These are phyloP conservation scores for Xylaria polymorpha DNA, from an alignment of 2,329 filamentous ascomycete genomes.

Conservation along the genomic window DNA sequence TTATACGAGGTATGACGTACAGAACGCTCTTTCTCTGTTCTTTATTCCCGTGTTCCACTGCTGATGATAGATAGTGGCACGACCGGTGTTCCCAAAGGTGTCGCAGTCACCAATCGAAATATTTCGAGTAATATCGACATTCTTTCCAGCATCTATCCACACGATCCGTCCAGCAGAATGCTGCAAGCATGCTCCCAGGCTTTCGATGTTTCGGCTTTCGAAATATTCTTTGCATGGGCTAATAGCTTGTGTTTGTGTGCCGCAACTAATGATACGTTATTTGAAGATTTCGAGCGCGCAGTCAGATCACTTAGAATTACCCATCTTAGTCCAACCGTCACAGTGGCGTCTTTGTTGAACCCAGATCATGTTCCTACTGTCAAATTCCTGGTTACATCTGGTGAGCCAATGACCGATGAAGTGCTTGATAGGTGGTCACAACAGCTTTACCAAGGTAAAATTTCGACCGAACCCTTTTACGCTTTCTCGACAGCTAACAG, in stretches of 20 bases:
- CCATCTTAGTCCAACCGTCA: conserved; percentile 87
- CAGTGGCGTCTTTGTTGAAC: conserved; percentile 80
- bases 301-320: conserved; percentile 75
- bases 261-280: conserved; percentile 77
- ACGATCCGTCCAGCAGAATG: conserved; percentile 64
- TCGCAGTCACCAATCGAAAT: conserved; percentile 80
- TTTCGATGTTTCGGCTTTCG: conserved; percentile 90
- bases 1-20: conserved; percentile 69
- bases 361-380: conserved; percentile 76
- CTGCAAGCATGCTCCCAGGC: conserved; percentile 86
- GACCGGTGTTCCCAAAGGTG: conserved; percentile 82
- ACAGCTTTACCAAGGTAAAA: conserved; percentile 75
- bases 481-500: conserved; percentile 18
- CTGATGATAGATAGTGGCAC: conserved; percentile 66
- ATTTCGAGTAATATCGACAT: conserved; percentile 79
- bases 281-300: conserved; percentile 75
- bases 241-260: conserved; percentile 83
- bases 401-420: conserved; percentile 79
- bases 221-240: conserved; percentile 88
- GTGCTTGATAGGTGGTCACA: conserved; percentile 77
- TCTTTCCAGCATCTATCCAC: conserved; percentile 74
- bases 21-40: not conserved
- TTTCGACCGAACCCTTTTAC: not conserved
- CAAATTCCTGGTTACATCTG: conserved; percentile 81
- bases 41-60: not conserved